These are phyloP conservation scores for Penicillium sclerotiorum DNA, from an alignment of 2,329 filamentous ascomycete genomes.

Conservation along the genomic window DNA sequence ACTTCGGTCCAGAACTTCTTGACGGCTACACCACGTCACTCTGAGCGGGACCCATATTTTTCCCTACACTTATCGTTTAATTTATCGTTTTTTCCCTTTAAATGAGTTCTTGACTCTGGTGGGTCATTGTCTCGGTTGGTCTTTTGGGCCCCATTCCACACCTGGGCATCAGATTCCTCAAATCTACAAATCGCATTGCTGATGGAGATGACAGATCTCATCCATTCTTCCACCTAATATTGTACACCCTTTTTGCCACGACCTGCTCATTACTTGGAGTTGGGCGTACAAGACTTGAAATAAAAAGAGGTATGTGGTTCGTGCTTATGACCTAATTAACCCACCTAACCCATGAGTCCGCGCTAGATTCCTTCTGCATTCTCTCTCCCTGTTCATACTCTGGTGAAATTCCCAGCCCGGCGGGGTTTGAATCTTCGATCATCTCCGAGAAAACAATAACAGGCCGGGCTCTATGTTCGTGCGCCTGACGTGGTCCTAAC, in stretches of 20 bases:
- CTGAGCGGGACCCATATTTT: not conserved
- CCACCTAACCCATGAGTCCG: conserved; percentile 8
- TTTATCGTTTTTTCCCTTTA: not conserved
- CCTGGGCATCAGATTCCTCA: conserved; percentile 15
- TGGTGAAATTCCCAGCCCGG: conserved; percentile 3
- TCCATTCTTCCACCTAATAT: too few relatives aligned
- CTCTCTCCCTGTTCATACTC: conserved; percentile 17
- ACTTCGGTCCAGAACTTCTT: not conserved
- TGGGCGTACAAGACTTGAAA: too few relatives aligned
- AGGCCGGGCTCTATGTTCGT: conserved; percentile 34
- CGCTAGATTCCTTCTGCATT: conserved; percentile 26
- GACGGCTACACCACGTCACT: conserved; percentile 6
- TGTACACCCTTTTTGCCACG: too few relatives aligned
- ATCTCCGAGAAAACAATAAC: conserved; percentile 21
- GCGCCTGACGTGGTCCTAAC: conserved; percentile 21
- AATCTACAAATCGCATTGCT: conserved; percentile 3
- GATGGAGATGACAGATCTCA: not conserved
- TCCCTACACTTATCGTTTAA: not conserved
- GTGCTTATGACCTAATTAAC: conserved; percentile 19
- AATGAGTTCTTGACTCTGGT: not conserved
- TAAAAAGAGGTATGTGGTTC: conserved; percentile 23
- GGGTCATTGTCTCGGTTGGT: not conserved
- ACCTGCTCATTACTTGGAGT: too few relatives aligned
- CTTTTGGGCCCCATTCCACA: conserved; percentile 8
- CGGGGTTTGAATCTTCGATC: not conserved